These are phyloP conservation scores for Moelleriella libera DNA, from an alignment of 2,329 filamentous ascomycete species.

Conservation along the genomic window DNA sequence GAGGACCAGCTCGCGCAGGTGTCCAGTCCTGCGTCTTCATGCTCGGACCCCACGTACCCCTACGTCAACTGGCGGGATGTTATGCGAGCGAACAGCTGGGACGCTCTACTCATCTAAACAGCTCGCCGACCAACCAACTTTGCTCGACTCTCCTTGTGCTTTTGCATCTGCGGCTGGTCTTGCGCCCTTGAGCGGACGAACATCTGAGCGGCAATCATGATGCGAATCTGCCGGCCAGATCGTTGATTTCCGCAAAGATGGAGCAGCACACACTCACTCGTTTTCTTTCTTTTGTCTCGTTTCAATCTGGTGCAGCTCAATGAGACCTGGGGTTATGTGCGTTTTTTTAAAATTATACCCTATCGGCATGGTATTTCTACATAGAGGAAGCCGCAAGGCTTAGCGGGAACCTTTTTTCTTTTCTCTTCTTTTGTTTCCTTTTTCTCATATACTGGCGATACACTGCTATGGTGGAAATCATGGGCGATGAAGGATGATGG, in stretches of 20 bases:
- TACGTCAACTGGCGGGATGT: slow-evolving; percentile 90
- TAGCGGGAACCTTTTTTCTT: slow-evolving; percentile 1
- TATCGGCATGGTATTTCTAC: slow-evolving; percentile 16
- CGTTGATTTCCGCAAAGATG: no score
- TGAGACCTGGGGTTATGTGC: slow-evolving; percentile 1
- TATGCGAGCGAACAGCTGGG: slow-evolving; percentile 85
- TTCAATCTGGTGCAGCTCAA: slow-evolving; percentile 4
- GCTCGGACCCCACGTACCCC: slow-evolving; percentile 30
- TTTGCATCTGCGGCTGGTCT: slow-evolving; percentile 2
- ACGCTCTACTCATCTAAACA: slow-evolving; percentile 72
- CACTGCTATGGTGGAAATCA: no score
- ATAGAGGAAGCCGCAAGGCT: slow-evolving; percentile 29
- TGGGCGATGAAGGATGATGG: no score
- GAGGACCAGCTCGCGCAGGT: slow-evolving; percentile 32
- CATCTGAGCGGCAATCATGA: no score
- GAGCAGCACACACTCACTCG: no score
- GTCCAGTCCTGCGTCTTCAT: slow-evolving; percentile 20
- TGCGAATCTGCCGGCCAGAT: no score
- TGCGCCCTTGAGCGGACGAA: no score
- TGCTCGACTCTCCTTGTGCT: no score
- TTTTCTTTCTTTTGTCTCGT: slow-evolving; percentile 9
- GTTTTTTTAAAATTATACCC: slow-evolving; percentile 14
- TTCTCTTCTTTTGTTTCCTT: not conserved
- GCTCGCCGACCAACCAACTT: no score
- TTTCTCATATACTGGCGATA: no score